Conservation (phyloP, 2,329 filamentous ascomycete genomes). For the Leptographium flavum region DNA sequence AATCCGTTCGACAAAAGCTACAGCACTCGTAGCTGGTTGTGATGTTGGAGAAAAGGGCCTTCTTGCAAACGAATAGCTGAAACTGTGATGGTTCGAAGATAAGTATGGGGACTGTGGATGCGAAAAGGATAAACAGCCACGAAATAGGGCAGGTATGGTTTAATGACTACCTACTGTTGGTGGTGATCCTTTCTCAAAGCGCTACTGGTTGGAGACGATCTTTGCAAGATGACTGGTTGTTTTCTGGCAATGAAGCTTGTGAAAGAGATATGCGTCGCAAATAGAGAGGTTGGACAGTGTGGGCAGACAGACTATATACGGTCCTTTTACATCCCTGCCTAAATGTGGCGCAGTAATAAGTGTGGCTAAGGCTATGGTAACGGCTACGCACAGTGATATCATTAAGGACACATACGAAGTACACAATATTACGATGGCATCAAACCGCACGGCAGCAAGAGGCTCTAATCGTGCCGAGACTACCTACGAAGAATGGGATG, state of each 20-base stretch:
- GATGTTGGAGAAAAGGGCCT: not conserved
- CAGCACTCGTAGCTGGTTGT: too few species aligned
- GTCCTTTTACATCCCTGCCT: conserved; percentile 5
- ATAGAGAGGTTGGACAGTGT: conserved; percentile 13
- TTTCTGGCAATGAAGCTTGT: conserved; percentile 6
- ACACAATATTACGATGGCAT: conserved; percentile 5
- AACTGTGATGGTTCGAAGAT: not conserved
- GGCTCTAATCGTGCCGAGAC: not conserved
- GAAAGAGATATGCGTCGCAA: conserved; percentile 5
- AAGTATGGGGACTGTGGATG: not conserved
- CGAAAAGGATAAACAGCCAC: not conserved
- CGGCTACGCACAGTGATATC: too few species aligned
- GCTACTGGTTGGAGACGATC: conserved; percentile 3
- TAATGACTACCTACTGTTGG: too few species aligned
- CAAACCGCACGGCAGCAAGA: conserved; percentile 4
- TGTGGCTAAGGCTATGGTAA: not conserved
- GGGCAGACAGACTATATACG: conserved; percentile 11
- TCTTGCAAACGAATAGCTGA: not conserved
- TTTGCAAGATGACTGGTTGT: not conserved
- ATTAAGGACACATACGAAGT: too few species aligned
- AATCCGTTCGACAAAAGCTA: not conserved
- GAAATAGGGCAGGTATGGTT: not conserved
- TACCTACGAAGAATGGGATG: conserved; percentile 25
- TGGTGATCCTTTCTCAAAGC: not conserved
- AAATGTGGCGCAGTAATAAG: not conserved